A percentile compares a stretch with the other conserved stretches of the same genome.
phyloP scores from a whole-genome alignment of 2,329 filamentous ascomycete species.

The Paracoccidioides lutzii region DNA sequence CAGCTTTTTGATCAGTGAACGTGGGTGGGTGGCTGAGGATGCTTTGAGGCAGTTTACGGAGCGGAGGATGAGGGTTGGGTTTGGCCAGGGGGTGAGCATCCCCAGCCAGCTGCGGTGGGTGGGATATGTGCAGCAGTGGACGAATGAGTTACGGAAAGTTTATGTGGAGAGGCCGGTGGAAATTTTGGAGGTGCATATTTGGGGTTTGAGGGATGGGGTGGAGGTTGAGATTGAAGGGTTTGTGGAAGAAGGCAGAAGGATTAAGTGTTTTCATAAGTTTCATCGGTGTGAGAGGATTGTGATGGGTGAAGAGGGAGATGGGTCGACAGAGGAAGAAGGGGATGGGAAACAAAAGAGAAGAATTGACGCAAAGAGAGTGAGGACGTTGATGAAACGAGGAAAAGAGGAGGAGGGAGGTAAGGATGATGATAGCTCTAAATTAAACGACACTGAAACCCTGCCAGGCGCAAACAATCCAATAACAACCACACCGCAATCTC shows the following conservation, averaged over 20 bases:
- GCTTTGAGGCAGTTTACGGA: constrained; percentile 61
- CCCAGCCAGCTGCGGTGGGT: constrained; percentile 84
- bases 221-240: constrained; percentile 78
- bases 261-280: constrained; percentile 74
- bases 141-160: constrained; percentile 53
- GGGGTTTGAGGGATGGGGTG: constrained; percentile 77
- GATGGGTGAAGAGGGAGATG: constrained; percentile 24
- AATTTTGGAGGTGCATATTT: constrained; percentile 77
- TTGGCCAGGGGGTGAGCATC: constrained; percentile 82
- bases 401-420: constrained; percentile 27
- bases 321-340: constrained; percentile 23
- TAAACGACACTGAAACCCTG: background rate
- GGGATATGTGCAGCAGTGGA: constrained; percentile 79
- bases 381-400: constrained; percentile 15
- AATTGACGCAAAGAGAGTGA: background rate
- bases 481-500: too few species aligned
- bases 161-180: constrained; percentile 77
- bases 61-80: constrained; percentile 74
- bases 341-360: constrained; percentile 32
- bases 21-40: constrained; percentile 54
- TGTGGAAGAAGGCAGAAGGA: constrained; percentile 75
- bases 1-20: constrained; percentile 80
- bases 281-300: constrained; percentile 55
- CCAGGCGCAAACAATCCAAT: background rate
- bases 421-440: background rate